These are phyloP conservation scores for Tetracladium maxilliforme DNA, from an alignment of 2,329 filamentous ascomycete species.

Conservation along the genomic window DNA sequence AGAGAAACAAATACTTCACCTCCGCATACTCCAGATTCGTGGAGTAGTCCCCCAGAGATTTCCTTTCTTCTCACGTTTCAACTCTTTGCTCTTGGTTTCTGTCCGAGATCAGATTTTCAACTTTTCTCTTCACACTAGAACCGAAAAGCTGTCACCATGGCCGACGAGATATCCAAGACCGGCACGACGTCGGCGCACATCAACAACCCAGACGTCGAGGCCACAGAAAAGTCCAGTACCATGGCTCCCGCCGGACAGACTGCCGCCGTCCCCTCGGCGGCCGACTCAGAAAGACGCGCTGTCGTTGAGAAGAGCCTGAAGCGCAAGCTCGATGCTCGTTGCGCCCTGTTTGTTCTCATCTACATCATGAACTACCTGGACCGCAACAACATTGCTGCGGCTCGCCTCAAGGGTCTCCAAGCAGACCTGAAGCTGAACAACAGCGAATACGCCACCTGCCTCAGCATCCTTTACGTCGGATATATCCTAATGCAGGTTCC, in stretches of 20 bases:
- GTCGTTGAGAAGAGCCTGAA: conserved; percentile 49
- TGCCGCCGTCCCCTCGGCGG: conserved; percentile 1
- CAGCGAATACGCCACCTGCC: conserved; percentile 47
- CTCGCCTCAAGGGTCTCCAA: conserved; percentile 49
- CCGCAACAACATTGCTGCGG: conserved; percentile 53
- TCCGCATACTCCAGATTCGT: conserved; percentile 3
- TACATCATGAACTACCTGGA: conserved; percentile 66
- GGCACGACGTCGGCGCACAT: neutral
- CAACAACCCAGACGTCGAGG: conserved; percentile 1
- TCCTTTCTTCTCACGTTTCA: neutral
- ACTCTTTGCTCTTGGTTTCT: conserved; percentile 1
- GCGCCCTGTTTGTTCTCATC: conserved; percentile 54
- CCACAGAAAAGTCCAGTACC: conserved; percentile 1
- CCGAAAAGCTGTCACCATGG: conserved; percentile 1
- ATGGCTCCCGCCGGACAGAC: neutral
- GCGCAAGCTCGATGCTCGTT: conserved; percentile 58
- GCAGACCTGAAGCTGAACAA: conserved; percentile 39
- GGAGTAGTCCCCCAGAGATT: conserved; percentile 1
- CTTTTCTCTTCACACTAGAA: too few relatives aligned
- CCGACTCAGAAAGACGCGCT: conserved; percentile 30
- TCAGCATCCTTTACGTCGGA: conserved; percentile 51
- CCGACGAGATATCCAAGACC: conserved; percentile 1
- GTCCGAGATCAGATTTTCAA: too few relatives aligned
- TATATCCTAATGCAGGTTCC: conserved; percentile 51
- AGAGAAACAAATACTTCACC: conserved; percentile 2